phyloP scores from a whole-genome alignment of 768 basidiomycete genomes.

The Xanthoconium purpureum region DNA sequence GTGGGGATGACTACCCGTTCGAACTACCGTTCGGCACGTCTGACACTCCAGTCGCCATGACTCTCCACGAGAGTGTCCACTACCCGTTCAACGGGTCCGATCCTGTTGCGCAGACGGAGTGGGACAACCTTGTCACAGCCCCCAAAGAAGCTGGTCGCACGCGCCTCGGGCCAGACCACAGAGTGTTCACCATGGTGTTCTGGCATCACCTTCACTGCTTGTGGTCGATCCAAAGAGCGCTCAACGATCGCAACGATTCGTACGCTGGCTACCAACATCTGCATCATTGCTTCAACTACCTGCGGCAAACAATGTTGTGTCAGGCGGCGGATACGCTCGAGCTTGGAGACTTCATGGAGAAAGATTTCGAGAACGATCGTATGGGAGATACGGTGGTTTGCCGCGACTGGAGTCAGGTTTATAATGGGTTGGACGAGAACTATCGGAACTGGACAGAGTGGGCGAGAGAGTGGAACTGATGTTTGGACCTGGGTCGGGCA shows the following conservation, averaged over 20 bases:
- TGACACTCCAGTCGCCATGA: slow-evolving; percentile 8
- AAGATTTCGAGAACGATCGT: slow-evolving; percentile 5
- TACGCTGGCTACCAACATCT: slow-evolving; percentile 8
- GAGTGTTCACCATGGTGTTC: slow-evolving; percentile 9
- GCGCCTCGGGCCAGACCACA: slow-evolving; percentile 14
- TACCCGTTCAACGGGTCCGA: slow-evolving; percentile 7
- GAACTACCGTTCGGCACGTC: slow-evolving; percentile 1
- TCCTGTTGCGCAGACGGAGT: slow-evolving; percentile 3
- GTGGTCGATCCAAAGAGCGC: slow-evolving; percentile 12
- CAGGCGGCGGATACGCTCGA: slow-evolving; percentile 15
- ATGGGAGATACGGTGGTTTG: slow-evolving; percentile 15
- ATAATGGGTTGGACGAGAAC: slow-evolving; percentile 4
- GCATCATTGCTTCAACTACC: slow-evolving; percentile 15
- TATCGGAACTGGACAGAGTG: slow-evolving; percentile 7
- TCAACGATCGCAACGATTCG: slow-evolving; percentile 8
- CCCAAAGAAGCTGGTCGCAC: slow-evolving; percentile 8
- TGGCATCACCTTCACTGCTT: slow-evolving; percentile 14
- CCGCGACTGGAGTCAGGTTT: slow-evolving; percentile 8
- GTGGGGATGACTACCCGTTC: slow-evolving; percentile 9
- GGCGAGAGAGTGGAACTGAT: slow-evolving; percentile 11
- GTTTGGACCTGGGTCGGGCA: neutral
- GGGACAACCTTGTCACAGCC: slow-evolving; percentile 7
- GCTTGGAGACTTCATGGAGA: slow-evolving; percentile 16
- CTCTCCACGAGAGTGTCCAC: slow-evolving; percentile 13
- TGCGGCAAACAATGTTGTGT: slow-evolving; percentile 13